Percentiles rank a stretch among this genome's conserved stretches.
These are phyloP conservation scores for Microbotryomycetes sp. DNA, from an alignment of 1,284 basidiomycete species.

Conservation along the genomic window DNA sequence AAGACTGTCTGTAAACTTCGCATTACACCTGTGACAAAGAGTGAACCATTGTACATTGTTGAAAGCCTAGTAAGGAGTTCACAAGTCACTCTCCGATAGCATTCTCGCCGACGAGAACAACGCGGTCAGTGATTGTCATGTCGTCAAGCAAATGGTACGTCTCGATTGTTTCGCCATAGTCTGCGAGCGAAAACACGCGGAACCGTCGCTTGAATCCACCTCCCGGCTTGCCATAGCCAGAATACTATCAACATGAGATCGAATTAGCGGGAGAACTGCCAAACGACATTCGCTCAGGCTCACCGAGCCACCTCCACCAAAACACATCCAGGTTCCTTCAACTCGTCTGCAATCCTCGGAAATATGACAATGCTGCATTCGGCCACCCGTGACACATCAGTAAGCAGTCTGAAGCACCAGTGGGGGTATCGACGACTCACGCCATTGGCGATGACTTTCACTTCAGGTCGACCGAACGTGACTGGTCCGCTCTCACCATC, in stretches of 20 bases:
- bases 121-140: slow-evolving; percentile 59
- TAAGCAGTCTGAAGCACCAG: background rate
- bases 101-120: slow-evolving; percentile 18
- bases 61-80: background rate
- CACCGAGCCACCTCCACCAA: slow-evolving; percentile 76
- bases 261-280: background rate
- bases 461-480: slow-evolving; percentile 50
- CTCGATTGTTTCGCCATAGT: slow-evolving; percentile 80
- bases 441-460: slow-evolving; percentile 49
- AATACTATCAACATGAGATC: slow-evolving; percentile 47
- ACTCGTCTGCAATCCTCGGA: slow-evolving; percentile 75
- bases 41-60: background rate
- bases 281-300: background rate
- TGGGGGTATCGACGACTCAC: slow-evolving; percentile 6
- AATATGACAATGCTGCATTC: slow-evolving; percentile 54
- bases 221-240: slow-evolving; percentile 71
- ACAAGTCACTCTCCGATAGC: slow-evolving; percentile 11
- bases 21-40: too few species aligned
- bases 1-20: too few species aligned
- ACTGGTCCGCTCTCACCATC: slow-evolving; percentile 32
- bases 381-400: background rate
- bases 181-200: slow-evolving; percentile 71
- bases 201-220: slow-evolving; percentile 72
- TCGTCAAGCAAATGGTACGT: slow-evolving; percentile 83
- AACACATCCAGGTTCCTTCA: slow-evolving; percentile 84